Percentiles rank a stretch among this genome's conserved stretches.
phyloP scores from a whole-genome alignment of 2,329 filamentous ascomycete genomes.

The Phialemonium atrogriseum region DNA sequence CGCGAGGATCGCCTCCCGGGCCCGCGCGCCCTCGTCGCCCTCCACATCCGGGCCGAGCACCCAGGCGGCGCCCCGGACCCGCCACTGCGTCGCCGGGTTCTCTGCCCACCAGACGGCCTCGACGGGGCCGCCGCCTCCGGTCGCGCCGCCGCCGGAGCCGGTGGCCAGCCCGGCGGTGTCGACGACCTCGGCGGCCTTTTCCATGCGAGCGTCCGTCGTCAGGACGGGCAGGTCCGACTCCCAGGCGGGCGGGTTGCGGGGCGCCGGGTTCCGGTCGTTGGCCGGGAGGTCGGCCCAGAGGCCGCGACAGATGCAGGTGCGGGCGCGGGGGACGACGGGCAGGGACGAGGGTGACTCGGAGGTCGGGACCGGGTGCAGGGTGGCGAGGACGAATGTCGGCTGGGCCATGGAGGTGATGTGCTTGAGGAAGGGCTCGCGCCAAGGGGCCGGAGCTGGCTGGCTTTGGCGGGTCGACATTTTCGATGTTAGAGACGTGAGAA shows the following conservation, averaged over 20 bases:
- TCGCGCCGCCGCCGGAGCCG: conserved; percentile 38
- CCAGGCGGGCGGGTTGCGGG: conserved; percentile 59
- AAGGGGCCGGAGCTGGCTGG: conserved; percentile 33
- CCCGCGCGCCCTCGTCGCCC: conserved; percentile 42
- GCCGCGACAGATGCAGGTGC: conserved; percentile 79
- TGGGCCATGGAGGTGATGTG: conserved; percentile 38
- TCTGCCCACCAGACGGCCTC: conserved; percentile 80
- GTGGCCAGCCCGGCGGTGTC: conserved; percentile 35
- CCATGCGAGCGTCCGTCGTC: conserved; percentile 84
- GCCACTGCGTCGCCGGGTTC: conserved; percentile 70
- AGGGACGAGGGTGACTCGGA: conserved; percentile 24
- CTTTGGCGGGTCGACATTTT: conserved; percentile 1
- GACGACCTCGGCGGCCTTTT: conserved; percentile 68
- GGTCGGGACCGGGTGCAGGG: conserved; percentile 30
- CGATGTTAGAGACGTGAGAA: too few relatives aligned
- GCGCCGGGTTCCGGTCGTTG: conserved; percentile 65
- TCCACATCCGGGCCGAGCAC: conserved; percentile 60
- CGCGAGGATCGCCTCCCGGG: conserved; percentile 44
- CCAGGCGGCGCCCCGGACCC: conserved; percentile 68
- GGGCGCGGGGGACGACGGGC: conserved; percentile 47
- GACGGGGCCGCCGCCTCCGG: conserved; percentile 60
- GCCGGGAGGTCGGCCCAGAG: conserved; percentile 68
- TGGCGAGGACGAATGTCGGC: conserved; percentile 43
- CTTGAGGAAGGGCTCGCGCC: conserved; percentile 43
- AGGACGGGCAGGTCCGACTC: conserved; percentile 74